Percentiles rank a stretch among this genome's conserved stretches.
Evolutionary conservation across 768 basidiomycete species (phyloP).

Genomic region (Tricholomella constricta): DNA sequence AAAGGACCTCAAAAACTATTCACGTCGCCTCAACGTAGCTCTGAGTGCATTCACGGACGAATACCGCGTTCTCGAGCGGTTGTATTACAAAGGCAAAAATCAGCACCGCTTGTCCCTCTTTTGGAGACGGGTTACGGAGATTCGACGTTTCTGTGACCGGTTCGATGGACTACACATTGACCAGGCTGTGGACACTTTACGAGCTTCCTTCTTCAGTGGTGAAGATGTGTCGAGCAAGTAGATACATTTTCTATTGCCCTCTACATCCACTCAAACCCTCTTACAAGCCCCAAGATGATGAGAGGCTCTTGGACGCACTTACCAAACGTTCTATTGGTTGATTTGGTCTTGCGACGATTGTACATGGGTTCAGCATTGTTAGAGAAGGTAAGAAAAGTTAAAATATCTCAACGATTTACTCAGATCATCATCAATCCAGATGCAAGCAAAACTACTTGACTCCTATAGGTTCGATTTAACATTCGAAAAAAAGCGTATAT

Average conservation of each 20-base stretch:
- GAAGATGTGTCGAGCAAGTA: slow-evolving; percentile 38
- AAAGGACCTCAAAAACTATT: slow-evolving; percentile 57
- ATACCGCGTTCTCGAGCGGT: slow-evolving; percentile 58
- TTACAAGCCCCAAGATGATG: slow-evolving; percentile 48
- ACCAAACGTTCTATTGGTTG: slow-evolving; percentile 43
- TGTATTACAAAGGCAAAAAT: slow-evolving; percentile 82
- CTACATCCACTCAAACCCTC: not conserved
- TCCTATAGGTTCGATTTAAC: slow-evolving; percentile 49
- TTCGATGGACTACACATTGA: slow-evolving; percentile 33
- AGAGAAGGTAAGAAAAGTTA: slow-evolving; percentile 41
- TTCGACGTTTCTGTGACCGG: slow-evolving; percentile 52
- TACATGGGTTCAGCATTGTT: slow-evolving; percentile 39
- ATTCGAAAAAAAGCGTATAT: not conserved
- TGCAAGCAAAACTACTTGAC: slow-evolving; percentile 23
- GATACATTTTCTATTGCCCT: slow-evolving; percentile 14
- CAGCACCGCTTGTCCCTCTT: slow-evolving; percentile 72
- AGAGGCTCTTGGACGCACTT: slow-evolving; percentile 68
- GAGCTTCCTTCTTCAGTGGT: slow-evolving; percentile 52
- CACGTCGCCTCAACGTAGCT: slow-evolving; percentile 52
- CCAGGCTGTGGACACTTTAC: slow-evolving; percentile 38
- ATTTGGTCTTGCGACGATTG: slow-evolving; percentile 37
- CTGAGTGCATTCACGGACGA: slow-evolving; percentile 50
- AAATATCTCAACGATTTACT: not conserved
- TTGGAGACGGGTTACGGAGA: slow-evolving; percentile 67
- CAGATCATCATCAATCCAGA: slow-evolving; percentile 9